Evolutionary conservation across 2,329 filamentous ascomycete genomes (phyloP).

Genomic region (Phoma herbarum): DNA sequence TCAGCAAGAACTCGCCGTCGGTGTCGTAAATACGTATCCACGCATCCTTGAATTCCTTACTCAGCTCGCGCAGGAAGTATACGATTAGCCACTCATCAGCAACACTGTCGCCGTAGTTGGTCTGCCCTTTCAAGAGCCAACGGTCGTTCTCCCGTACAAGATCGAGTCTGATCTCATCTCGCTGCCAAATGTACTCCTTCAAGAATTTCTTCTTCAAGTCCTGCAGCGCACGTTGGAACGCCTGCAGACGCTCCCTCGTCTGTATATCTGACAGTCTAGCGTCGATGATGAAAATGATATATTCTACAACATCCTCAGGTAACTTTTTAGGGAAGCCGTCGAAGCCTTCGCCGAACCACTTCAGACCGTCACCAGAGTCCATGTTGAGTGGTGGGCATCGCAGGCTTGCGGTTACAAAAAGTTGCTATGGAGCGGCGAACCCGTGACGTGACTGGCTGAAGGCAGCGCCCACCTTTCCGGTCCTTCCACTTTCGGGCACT

Average conservation of each 20-base stretch:
- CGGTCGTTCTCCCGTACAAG: conserved; percentile 65
- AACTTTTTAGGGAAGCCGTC: conserved; percentile 72
- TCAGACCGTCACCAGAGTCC: conserved; percentile 61
- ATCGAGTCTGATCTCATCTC: conserved; percentile 79
- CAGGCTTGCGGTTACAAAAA: conserved; percentile 43
- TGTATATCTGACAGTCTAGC: conserved; percentile 62
- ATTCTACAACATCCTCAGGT: conserved; percentile 86
- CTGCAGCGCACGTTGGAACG: conserved; percentile 73
- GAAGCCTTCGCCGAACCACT: conserved; percentile 72
- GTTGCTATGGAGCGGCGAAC: conserved; percentile 26
- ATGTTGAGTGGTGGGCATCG: conserved; percentile 17
- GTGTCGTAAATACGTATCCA: conserved; percentile 88
- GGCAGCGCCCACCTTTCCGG: conserved; percentile 21
- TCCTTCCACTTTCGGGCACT: conserved; percentile 22
- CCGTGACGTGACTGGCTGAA: conserved; percentile 33
- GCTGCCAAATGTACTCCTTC: conserved; percentile 95
- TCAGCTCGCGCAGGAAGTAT: conserved; percentile 84
- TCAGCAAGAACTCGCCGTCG: conserved; percentile 93
- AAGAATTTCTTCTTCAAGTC: conserved; percentile 71
- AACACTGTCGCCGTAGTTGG: conserved; percentile 91
- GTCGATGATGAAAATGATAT: conserved; percentile 78
- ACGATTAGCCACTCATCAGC: conserved; percentile 98
- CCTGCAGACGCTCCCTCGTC: conserved; percentile 72
- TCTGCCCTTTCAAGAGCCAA: conserved; percentile 75
- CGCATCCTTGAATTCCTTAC: conserved; percentile 72